phyloP scores from a whole-genome alignment of 495 filamentous ascomycete genomes.

The Penicillium crystallinum region DNA sequence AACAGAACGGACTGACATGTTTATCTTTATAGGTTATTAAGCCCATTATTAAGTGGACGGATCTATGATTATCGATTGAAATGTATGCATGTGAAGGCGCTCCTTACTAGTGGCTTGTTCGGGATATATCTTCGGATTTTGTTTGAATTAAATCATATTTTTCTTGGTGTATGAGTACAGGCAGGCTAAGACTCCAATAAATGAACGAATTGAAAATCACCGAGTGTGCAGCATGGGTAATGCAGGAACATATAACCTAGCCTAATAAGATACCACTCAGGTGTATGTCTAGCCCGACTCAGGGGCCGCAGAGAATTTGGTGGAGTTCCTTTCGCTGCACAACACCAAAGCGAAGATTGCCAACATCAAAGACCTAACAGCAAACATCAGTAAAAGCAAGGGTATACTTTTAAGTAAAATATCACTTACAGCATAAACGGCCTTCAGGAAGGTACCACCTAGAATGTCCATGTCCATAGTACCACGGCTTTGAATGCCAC shows the following conservation, averaged over 20 bases:
- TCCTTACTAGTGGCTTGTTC: background rate
- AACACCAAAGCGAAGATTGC: conserved; percentile 63
- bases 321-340: conserved; percentile 57
- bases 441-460: conserved; percentile 70
- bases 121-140: background rate
- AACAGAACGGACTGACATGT: background rate
- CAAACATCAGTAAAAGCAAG: background rate
- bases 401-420: background rate
- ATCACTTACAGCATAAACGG: conserved; percentile 63
- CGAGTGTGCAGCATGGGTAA: no score
- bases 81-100: background rate
- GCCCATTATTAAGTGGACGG: conserved; percentile 17
- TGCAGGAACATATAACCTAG: no score
- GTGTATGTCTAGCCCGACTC: conserved; percentile 1
- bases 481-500: conserved; percentile 71
- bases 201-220: no score
- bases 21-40: conserved; percentile 10
- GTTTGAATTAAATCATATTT: background rate
- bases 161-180: background rate
- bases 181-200: background rate
- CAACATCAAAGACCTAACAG: conserved; percentile 63
- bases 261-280: no score
- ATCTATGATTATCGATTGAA: background rate
- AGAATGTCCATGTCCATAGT: conserved; percentile 64
- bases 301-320: conserved; percentile 37